Base-by-base conservation (phyloP, 495 filamentous ascomycete species). In the Neurospora sp. region DNA sequence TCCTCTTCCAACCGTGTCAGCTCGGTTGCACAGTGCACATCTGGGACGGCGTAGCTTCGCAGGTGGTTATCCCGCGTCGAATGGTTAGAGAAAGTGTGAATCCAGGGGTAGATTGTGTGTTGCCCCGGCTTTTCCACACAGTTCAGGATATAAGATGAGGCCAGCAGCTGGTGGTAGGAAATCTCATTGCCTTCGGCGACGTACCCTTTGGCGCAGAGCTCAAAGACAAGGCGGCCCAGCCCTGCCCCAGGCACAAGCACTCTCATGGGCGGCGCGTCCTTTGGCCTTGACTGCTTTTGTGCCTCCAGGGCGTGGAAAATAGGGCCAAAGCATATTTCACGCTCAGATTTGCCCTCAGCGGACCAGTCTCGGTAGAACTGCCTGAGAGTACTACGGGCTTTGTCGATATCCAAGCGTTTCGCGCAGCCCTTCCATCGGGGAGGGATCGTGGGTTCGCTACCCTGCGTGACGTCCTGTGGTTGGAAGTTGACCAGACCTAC, bases 321-420 rank as follows among this genome's bases (percentile, higher is more conserved):
- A 0, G 92, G 93, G 2, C 83, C 85, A 80, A 94, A 95, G 81
- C 91, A 94, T 11, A 89, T 90, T 5, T 88, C 84, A 6, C 96
- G 86, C 83, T 99, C 96, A 0, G 79, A 72, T 23, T 80, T 82
- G 4, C 95, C 96, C 77, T 92, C 95, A 10, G 85, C 86, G 49
- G 93, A 93, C 96, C 96, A 99, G 80, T 99, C 96, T 7, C 96
- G 92, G 79, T 93, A 98, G 78, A 99, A 92, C 79, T 99, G 96
- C 27, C 94, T 87, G 70, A 99, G 85, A 8, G 93, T 97, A 71
- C 92, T 95, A 75, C 92, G 87, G 20, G 95, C 96, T 81, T 98
- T 99, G 77, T 96, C 94, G 69, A 96, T 77, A 79, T 98, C 95
- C 4, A 83, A 83, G 27, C 86, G 77, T 27, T 88, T 94, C 6